Conservation (phyloP, 768 basidiomycete species). For the Paxillus involutus region DNA sequence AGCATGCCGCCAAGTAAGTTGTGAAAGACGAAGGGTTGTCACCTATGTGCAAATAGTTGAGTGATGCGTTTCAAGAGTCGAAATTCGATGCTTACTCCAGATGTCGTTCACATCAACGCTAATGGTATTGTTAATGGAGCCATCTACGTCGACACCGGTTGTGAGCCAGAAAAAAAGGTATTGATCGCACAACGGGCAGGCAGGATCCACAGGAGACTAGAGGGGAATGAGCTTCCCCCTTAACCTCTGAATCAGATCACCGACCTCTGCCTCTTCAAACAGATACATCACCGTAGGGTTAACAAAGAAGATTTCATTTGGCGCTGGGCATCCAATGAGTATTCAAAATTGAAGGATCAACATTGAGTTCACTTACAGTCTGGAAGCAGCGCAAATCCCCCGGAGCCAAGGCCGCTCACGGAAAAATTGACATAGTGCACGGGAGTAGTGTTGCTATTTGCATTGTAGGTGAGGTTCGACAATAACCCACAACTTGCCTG, state of each 20-base stretch:
- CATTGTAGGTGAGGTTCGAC: conserved; percentile 2
- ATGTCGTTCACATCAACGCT: background rate
- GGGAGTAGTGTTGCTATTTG: background rate
- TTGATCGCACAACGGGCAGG: background rate
- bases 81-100: background rate
- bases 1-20: conserved; percentile 9
- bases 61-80: background rate
- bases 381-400: background rate
- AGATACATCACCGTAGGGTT: no score
- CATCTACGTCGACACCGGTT: conserved; percentile 5
- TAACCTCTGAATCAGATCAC: no score
- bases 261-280: no score
- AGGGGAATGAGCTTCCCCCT: background rate
- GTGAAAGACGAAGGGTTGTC: background rate
- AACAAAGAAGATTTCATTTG: no score
- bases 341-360: no score
- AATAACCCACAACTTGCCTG: conserved; percentile 9
- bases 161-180: conserved; percentile 11
- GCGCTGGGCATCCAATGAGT: no score
- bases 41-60: background rate
- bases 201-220: no score
- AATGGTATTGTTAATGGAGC: background rate
- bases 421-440: background rate
- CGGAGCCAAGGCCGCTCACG: background rate
- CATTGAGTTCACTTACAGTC: background rate